Evolutionary conservation across 2,329 filamentous ascomycete species (phyloP), one percentile per base, ranked within the genome.

Genomic region (Verticillium longisporum): DNA sequence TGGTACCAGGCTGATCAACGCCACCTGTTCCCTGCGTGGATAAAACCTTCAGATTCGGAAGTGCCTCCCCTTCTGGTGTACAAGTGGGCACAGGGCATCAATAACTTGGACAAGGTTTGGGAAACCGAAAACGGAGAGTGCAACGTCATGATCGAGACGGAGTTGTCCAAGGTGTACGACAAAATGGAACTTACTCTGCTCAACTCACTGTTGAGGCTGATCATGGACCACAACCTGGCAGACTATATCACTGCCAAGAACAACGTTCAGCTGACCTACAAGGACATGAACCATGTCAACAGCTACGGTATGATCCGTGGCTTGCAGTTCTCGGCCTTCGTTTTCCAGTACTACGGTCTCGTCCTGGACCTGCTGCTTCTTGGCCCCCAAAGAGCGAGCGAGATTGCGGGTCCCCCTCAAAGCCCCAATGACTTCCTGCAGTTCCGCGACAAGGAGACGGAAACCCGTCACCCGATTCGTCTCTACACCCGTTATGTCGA

Each of bases 231-330:
- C 82, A 99, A 99, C 74, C 78, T 99, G 78, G 95, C 95, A 5
- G 96, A 99, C 74, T 99, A 99, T 77, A 99, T 99, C 71, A 97
- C 94, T 1, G 92, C 94, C 41, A 99, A 99, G 85, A 99, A 99
- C 81, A 99, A 99, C 71, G 95, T 99, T 13, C 94, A 97, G 73
- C 84, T 99, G 65, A 97, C 96, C 64, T 99, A 99, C 82, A 99
- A 99, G 80, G 95, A 99, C 69, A 99, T 99, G 95, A 98, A 97
- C 72, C 95, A 99, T 71, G 95, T 96, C 72, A 99, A 99, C 77
- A 96, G 92, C 72, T 99, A 98, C 72, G 95, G 95, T 68, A 90
- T 99, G 89, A 97, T 99, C 69, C 92, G 95, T 70, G 95, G 96
- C 68, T 83, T 99, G 15, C 96, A 99, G 67, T 99, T 99, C 77